Evolutionary conservation across 352 stramenopile species (phyloP), one percentile per base, ranked within the genome.

Genomic region (Globisporangium splendens): DNA sequence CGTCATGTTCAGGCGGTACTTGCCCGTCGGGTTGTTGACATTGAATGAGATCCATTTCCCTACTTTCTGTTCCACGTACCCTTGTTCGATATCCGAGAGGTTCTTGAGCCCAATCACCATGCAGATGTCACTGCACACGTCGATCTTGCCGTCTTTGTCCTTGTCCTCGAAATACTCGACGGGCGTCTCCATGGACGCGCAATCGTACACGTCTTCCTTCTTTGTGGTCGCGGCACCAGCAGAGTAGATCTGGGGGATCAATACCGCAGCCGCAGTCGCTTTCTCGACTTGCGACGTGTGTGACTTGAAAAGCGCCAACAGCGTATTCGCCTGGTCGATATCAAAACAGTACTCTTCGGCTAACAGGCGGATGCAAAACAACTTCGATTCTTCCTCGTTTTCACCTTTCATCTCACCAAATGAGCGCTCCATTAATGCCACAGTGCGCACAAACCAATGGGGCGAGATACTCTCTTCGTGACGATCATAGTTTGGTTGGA

Each of bases 31-130:
- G n/a, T 91, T 91, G 58, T 64, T 59, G 17, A 82, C 66, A 50
- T 89, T 89, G 55, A 91, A 89, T 1, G 79, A 88, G 54, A 89
- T 81, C 82, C 82, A 91, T 50, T 89, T 89, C 39, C 79, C 82
- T 8, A 91, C 77, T 15, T 83, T 81, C 51, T 81, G 71, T 52
- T 89, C 82, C 10, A 89, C 77, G 48, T 87, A 74, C 13, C 64
- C 71, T 59, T 91, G 82, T 57, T 91, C 82, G 41, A 91, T 62
- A 41, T 82, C 79, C 7, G 77, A 88, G 0, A 91, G 56, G 44
- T 76, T 75, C 49, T 70, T 73, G 11, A 91, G 70, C 5, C 82
- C 82, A n/a, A 91, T 75, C 4, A 88, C 74, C 47, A 89, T 78
- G 50, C 79, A 89, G 24, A 91, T 89, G 63, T 91, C 82, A 7